phyloP scores from a whole-genome alignment of 768 basidiomycete species.

The Lactarius sp. region DNA sequence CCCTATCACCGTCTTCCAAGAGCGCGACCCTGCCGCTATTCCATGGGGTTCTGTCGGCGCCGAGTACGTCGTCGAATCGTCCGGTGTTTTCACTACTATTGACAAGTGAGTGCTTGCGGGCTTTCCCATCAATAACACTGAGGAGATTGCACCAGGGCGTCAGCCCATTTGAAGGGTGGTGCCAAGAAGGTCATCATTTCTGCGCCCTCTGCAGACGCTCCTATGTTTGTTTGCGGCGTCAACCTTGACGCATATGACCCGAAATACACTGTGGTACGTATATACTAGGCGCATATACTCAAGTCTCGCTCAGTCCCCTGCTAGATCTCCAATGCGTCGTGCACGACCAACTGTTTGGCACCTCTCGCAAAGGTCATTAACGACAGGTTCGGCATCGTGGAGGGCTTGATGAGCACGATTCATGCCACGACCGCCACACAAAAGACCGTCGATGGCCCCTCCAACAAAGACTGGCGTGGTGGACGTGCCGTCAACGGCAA shows the following conservation, averaged over 20 bases:
- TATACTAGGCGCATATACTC: conserved; percentile 4
- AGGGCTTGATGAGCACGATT: conserved; percentile 98
- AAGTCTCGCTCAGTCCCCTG: conserved; percentile 1
- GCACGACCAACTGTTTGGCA: conserved; percentile 99
- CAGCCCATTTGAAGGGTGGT: conserved; percentile 92
- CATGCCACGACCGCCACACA: conserved; percentile 96
- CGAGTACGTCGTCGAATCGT: conserved; percentile 94
- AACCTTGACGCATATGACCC: conserved; percentile 92
- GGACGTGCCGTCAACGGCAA: conserved; percentile 95
- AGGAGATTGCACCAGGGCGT: conserved; percentile 49
- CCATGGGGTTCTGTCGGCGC: conserved; percentile 78
- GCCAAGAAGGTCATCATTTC: conserved; percentile 99
- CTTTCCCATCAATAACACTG: neutral
- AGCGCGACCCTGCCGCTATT: conserved; percentile 85
- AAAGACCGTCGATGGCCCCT: conserved; percentile 93
- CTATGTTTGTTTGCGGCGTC: conserved; percentile 93
- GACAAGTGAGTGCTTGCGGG: conserved; percentile 58
- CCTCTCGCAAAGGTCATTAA: conserved; percentile 97
- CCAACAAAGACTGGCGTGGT: conserved; percentile 95
- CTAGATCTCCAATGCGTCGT: conserved; percentile 96
- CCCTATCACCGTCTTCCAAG: conserved; percentile 69
- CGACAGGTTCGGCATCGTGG: conserved; percentile 94
- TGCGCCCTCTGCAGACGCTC: conserved; percentile 94
- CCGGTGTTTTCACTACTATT: conserved; percentile 95
- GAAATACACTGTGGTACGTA: conserved; percentile 75